Conservation (phyloP, 2,329 filamentous ascomycete species). For the Leptosphaerulina australis region DNA sequence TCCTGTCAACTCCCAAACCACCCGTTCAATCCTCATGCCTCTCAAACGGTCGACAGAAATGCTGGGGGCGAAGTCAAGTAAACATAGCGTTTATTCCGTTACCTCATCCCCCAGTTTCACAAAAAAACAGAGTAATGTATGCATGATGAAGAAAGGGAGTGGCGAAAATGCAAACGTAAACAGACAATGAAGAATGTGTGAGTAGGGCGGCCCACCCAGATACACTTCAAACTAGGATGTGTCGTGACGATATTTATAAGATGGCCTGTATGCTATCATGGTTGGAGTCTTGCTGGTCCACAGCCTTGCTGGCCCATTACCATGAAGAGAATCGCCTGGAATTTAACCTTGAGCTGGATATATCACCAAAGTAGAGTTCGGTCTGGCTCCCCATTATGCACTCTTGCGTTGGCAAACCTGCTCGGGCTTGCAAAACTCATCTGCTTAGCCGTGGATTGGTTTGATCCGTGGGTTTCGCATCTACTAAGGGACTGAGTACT, state of each 20-base stretch:
- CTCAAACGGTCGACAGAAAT: too few species aligned
- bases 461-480: background rate
- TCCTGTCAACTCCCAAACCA: slow-evolving; percentile 32
- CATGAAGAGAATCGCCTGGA: background rate
- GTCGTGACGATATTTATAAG: slow-evolving; percentile 11
- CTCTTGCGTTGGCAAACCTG: slow-evolving; percentile 12
- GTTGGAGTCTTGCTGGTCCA: background rate
- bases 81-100: too few species aligned
- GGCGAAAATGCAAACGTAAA: slow-evolving; percentile 5
- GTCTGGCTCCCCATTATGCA: background rate
- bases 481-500: slow-evolving; percentile 6
- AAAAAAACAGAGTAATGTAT: slow-evolving; percentile 20
- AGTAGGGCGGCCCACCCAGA: slow-evolving; percentile 14
- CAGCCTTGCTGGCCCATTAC: too few species aligned
- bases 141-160: slow-evolving; percentile 19
- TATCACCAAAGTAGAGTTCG: slow-evolving; percentile 16
- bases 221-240: slow-evolving; percentile 14
- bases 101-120: too few species aligned
- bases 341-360: too few species aligned
- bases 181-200: slow-evolving; percentile 21
- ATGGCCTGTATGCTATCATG: background rate
- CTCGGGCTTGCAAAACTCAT: slow-evolving; percentile 7
- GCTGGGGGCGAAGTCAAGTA: too few species aligned
- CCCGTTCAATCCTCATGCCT: slow-evolving; percentile 18
- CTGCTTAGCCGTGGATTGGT: slow-evolving; percentile 9